Percentiles rank a stretch among this genome's conserved stretches.
phyloP scores from a whole-genome alignment of 2,329 filamentous ascomycete species.

The Colletotrichum lentis region DNA sequence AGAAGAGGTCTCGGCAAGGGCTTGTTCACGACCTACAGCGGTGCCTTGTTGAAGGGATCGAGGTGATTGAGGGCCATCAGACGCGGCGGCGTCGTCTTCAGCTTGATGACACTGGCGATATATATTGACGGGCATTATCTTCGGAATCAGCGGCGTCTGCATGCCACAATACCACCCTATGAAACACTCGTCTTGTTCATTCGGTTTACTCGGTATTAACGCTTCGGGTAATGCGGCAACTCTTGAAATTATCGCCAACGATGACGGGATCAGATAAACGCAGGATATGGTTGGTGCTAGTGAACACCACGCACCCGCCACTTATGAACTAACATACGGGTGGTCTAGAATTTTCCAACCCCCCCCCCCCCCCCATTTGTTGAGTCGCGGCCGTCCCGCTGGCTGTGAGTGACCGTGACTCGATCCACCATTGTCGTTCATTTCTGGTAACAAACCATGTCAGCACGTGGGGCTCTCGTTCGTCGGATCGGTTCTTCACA shows the following conservation, averaged over 20 bases:
- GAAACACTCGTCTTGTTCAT: not conserved
- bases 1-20: slow-evolving; percentile 34
- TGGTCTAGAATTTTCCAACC: slow-evolving; percentile 36
- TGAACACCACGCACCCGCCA: not conserved
- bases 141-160: slow-evolving; percentile 15
- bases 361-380: slow-evolving; percentile 16
- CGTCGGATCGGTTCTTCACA: slow-evolving; percentile 19
- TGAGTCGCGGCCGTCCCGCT: slow-evolving; percentile 7
- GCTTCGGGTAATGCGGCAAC: not conserved
- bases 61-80: not conserved
- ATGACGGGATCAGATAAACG: not conserved
- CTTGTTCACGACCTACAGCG: slow-evolving; percentile 26
- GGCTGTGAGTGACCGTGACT: slow-evolving; percentile 1
- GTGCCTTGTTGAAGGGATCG: slow-evolving; percentile 5
- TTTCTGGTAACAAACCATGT: slow-evolving; percentile 29
- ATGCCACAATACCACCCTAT: slow-evolving; percentile 8
- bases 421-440: slow-evolving; percentile 5
- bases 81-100: not conserved
- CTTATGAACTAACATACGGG: slow-evolving; percentile 16
- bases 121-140: slow-evolving; percentile 31
- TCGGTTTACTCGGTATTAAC: slow-evolving; percentile 22
- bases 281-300: slow-evolving; percentile 4
- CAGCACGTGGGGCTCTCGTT: slow-evolving; percentile 30
- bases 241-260: not conserved
- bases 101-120: slow-evolving; percentile 20